Evolutionary conservation across 2,329 filamentous ascomycete species (phyloP), one percentile per base, ranked within the genome.

Genomic region (Trichoderma atrobrunneum): DNA sequence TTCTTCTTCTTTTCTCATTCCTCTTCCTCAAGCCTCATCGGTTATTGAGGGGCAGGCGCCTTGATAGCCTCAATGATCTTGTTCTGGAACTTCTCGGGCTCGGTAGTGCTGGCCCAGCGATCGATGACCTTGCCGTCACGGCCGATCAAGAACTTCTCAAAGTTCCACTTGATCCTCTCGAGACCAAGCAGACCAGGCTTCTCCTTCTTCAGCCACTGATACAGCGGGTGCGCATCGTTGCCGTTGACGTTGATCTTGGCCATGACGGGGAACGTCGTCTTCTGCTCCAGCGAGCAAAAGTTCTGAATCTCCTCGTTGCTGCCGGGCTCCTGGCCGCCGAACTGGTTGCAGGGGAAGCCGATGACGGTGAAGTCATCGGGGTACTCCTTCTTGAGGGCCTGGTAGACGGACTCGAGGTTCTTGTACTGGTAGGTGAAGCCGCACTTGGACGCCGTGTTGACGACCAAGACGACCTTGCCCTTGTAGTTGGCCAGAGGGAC

Each of bases 271-370:
- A 98, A 98, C 65, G 87, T 91, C 76, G 98, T 94, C 30, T 65
- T 65, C 81, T 95, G 81, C 88, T 98, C 98, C 82, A 96, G 73
- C 85, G 94, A 92, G 88, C 95, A 98, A 85, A 94, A 95, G 76
- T 84, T 85, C 84, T 94, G 91, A 82, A 95, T 95, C 71, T 94
- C 90, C 72, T 94, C 92, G 82, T 94, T 88, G 81, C 85, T 87
- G 78, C 93, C 94, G 34, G 95, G 95, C 80, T 98, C 96, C 84
- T 99, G 96, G 76, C 84, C 84, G 79, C 91, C 93, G 84, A 99
- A 99, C 84, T 99, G 96, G 88, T 98, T 99, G 91, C 95, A 98
- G 72, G 96, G 96, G 85, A 99, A 98, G 78, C 95, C 96, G 80
- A 99, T 88, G 84, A 99, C 90, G 79, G 90, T 87, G 81, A 99